Evolutionary conservation across 2,329 filamentous ascomycete species (phyloP), one percentile per base, ranked within the genome.

Genomic region (Aspergillus alliaceus): DNA sequence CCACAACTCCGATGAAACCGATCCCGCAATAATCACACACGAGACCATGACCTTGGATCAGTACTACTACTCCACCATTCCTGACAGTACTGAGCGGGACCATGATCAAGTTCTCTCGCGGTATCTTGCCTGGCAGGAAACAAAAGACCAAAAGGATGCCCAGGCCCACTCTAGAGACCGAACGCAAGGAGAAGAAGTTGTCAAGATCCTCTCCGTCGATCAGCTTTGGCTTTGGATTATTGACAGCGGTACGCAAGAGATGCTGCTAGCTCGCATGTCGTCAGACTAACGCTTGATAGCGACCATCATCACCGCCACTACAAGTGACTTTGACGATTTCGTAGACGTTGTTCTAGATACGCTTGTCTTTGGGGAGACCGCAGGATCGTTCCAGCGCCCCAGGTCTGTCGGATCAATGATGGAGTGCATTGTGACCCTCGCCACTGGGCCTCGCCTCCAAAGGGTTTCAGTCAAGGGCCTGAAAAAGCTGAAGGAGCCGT

Each of bases 141-240:
- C 32, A 31, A 24, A 31, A 5, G 44, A 4, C 25, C 44, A 18
- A 31, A 9, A 12, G n/a, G 44, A 27, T 29, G 27, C 5, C 27
- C 27, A 29, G 27, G 27, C 9, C 5, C 27, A 29, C 27, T 9
- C 27, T 29, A 29, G 9, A 31, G 11, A 11, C n/a, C 14, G 15
- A 29, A 48, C 8, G n/a, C 44, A 4, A 48, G 8, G 14, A 15
- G 25, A 29, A 2, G 24, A 15, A 9, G 8, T 18, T 24, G 31
- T 6, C 22, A 48, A 31, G 24, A 61, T 64, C 25, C 37, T 65
- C n/a, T 48, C 53, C 11, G 58, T 66, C 12, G 58, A 61, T 54
- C 62, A 65, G 29, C 52, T 66, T 2, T 66, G 64, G 64, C 46
- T 66, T 8, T 64, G 64, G 64, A 59, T 63, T 20, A 39, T 63